Evolutionary conservation across 2,329 filamentous ascomycete genomes (phyloP).

Genomic region (Coniochaeta ligniaria): DNA sequence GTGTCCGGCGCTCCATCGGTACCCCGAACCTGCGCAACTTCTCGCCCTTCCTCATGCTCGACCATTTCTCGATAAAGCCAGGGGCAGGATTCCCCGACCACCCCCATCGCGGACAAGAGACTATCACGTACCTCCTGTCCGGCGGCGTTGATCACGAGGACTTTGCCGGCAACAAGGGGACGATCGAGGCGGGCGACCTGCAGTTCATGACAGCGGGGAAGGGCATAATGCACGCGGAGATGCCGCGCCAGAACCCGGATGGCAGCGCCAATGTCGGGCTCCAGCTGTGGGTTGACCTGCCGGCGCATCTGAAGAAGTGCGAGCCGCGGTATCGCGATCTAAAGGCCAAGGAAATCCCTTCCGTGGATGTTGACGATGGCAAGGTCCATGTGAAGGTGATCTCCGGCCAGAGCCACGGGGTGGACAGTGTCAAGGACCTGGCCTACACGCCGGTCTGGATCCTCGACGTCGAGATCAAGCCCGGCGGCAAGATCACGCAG

Average conservation of each 20-base stretch:
- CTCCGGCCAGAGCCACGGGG: slow-evolving; percentile 73
- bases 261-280: slow-evolving; percentile 76
- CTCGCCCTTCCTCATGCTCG: slow-evolving; percentile 91
- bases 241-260: slow-evolving; percentile 75
- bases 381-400: slow-evolving; percentile 84
- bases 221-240: slow-evolving; percentile 92
- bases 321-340: slow-evolving; percentile 91
- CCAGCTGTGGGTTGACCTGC: slow-evolving; percentile 94
- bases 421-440: slow-evolving; percentile 81
- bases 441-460: slow-evolving; percentile 98
- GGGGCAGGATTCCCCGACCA: slow-evolving; percentile 91
- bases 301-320: slow-evolving; percentile 72
- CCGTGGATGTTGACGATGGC: slow-evolving; percentile 61
- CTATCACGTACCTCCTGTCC: slow-evolving; percentile 81
- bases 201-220: slow-evolving; percentile 96
- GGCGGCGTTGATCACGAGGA: slow-evolving; percentile 89
- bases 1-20: slow-evolving; percentile 81
- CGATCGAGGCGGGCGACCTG: slow-evolving; percentile 78
- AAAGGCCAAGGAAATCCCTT: slow-evolving; percentile 69
- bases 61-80: slow-evolving; percentile 76
- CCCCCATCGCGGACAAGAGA: slow-evolving; percentile 73
- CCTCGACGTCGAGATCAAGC: slow-evolving; percentile 72
- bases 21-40: slow-evolving; percentile 78
- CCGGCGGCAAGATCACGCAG: slow-evolving; percentile 73
- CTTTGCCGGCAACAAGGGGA: slow-evolving; percentile 79